Conservation (phyloP, 2,329 filamentous ascomycete genomes). For the Gyromitra esculenta region DNA sequence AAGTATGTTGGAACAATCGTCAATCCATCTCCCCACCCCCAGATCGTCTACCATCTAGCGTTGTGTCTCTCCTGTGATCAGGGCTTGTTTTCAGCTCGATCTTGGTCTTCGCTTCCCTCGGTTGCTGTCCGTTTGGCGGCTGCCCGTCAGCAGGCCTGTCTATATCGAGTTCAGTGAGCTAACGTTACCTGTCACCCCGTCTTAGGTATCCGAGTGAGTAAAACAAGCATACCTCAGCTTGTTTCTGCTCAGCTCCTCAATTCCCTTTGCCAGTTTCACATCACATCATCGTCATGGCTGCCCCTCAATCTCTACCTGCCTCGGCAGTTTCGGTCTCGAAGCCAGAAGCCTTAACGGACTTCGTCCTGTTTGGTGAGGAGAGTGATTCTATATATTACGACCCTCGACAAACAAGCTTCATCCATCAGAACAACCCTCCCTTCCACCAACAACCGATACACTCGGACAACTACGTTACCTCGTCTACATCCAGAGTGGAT, state of each 20-base stretch:
- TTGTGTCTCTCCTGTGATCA: slow-evolving; percentile 37
- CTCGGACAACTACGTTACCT: slow-evolving; percentile 37
- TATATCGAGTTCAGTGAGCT: slow-evolving; percentile 24
- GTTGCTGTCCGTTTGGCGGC: slow-evolving; percentile 28
- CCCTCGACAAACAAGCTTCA: slow-evolving; percentile 39
- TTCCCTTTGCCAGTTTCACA: slow-evolving; percentile 13
- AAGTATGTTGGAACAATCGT: slow-evolving; percentile 30
- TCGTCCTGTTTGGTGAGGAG: slow-evolving; percentile 51
- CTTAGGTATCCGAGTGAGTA: slow-evolving; percentile 44
- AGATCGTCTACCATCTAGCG: slow-evolving; percentile 24
- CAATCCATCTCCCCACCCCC: slow-evolving; percentile 23
- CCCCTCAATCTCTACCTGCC: slow-evolving; percentile 34
- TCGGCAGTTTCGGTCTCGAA: slow-evolving; percentile 25
- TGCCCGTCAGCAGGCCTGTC: neutral
- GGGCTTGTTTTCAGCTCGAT: slow-evolving; percentile 39
- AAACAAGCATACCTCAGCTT: slow-evolving; percentile 48
- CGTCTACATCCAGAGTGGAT: slow-evolving; percentile 41
- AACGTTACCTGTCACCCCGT: slow-evolving; percentile 33
- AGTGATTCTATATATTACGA: slow-evolving; percentile 47
- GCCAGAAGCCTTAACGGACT: slow-evolving; percentile 45
- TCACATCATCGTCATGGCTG: slow-evolving; percentile 23
- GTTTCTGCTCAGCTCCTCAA: slow-evolving; percentile 45
- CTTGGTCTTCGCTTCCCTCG: slow-evolving; percentile 39
- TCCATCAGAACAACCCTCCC: slow-evolving; percentile 39
- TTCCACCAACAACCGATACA: slow-evolving; percentile 41